phyloP scores from a whole-genome alignment of 345 rosid genomes.

The Melastoma malabathricum region DNA sequence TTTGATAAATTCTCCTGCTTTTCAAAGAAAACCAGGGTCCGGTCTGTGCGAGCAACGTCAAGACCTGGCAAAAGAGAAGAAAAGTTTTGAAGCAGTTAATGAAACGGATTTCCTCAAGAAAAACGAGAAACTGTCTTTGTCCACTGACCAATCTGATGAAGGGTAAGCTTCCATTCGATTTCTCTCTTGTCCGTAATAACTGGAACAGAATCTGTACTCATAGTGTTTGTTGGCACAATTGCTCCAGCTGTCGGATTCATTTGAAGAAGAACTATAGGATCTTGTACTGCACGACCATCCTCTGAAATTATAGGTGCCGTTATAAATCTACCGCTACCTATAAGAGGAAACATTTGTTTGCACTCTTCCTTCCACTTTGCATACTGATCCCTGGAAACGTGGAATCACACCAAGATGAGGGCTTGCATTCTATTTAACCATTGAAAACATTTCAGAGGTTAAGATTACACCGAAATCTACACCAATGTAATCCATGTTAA shows the following conservation, averaged over 20 bases:
- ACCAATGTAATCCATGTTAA: neutral
- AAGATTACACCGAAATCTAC: neutral
- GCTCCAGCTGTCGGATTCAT: conserved; percentile 29
- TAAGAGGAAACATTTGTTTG: conserved; percentile 50
- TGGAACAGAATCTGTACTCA: conserved; percentile 3
- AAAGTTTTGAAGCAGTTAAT: neutral
- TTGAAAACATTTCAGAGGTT: neutral
- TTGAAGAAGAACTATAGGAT: conserved; percentile 69
- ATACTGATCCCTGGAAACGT: conserved; percentile 51
- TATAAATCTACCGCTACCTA: conserved; percentile 76
- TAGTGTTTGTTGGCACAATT: conserved; percentile 10
- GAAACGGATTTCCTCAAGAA: neutral
- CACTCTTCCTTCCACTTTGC: conserved; percentile 75
- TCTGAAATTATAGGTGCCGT: conserved; percentile 89
- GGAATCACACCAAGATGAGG: neutral
- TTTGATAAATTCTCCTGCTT: conserved; percentile 76
- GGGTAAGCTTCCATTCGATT: conserved; percentile 76
- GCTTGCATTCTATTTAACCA: too few species aligned
- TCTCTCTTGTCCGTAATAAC: conserved; percentile 49
- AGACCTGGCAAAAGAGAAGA: conserved; percentile 39
- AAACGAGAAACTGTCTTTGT: conserved; percentile 1
- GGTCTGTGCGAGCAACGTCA: conserved; percentile 88
- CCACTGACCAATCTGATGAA: conserved; percentile 81
- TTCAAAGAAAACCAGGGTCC: conserved; percentile 79
- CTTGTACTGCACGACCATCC: conserved; percentile 65